These are phyloP conservation scores for Ophiostoma ulmi DNA, from an alignment of 2,329 filamentous ascomycete species.

Conservation along the genomic window DNA sequence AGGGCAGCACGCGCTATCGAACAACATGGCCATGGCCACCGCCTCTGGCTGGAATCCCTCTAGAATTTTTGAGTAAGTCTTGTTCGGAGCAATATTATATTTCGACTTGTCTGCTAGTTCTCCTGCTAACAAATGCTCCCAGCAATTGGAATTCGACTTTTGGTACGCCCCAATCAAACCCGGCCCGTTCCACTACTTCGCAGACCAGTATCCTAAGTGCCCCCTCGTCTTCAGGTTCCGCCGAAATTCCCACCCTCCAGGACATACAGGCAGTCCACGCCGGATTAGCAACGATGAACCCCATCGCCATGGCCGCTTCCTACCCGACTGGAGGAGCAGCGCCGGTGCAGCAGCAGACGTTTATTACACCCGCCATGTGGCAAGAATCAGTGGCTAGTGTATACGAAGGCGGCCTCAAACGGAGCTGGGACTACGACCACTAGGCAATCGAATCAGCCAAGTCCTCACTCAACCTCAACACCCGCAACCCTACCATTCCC, in stretches of 20 bases:
- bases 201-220: constrained; percentile 50
- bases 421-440: constrained; percentile 54
- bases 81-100: neutral
- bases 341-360: constrained; percentile 40
- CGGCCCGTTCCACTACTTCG: constrained; percentile 40
- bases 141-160: constrained; percentile 97
- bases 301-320: constrained; percentile 44
- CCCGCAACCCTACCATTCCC: neutral
- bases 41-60: constrained; percentile 75
- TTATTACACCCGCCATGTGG: constrained; percentile 69
- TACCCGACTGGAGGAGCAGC: constrained; percentile 46
- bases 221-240: constrained; percentile 48
- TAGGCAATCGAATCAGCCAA: neutral
- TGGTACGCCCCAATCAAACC: constrained; percentile 59
- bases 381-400: constrained; percentile 66
- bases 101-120: neutral
- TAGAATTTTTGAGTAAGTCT: constrained; percentile 80
- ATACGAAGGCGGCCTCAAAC: constrained; percentile 60
- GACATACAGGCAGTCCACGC: constrained; percentile 47
- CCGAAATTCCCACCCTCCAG: constrained; percentile 51
- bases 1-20: constrained; percentile 43
- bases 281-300: constrained; percentile 44
- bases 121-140: neutral
- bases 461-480: neutral
- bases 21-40: constrained; percentile 45